Conservation (phyloP, 2,329 filamentous ascomycete genomes). For the Nannizzia gypsea region DNA sequence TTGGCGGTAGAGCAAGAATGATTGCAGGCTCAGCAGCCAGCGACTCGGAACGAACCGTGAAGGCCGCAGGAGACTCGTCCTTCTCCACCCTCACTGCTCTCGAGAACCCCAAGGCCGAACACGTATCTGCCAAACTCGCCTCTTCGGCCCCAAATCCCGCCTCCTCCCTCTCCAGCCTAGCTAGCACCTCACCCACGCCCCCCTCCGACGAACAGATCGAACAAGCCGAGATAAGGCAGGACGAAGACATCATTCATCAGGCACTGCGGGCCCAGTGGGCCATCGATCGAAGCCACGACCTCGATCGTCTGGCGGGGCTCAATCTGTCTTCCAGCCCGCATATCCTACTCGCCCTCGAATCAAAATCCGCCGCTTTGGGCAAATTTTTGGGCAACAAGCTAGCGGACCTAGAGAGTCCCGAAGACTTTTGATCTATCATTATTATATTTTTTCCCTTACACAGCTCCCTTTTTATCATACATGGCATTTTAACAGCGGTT, state of each 20-base stretch:
- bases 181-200: background rate
- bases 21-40: conserved; percentile 11
- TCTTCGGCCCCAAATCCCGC: conserved; percentile 14
- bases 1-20: background rate
- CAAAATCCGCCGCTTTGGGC: conserved; percentile 32
- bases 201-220: background rate
- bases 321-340: conserved; percentile 30
- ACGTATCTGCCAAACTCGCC: conserved; percentile 9
- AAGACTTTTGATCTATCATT: conserved; percentile 27
- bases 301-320: conserved; percentile 28
- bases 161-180: conserved; percentile 3
- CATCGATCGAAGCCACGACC: conserved; percentile 30
- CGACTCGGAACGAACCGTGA: conserved; percentile 11
- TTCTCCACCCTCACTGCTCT: conserved; percentile 6
- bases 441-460: too few relatives aligned
- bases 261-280: conserved; percentile 27
- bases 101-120: conserved; percentile 7
- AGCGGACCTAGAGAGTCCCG: conserved; percentile 30
- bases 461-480: background rate
- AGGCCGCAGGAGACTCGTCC: conserved; percentile 5
- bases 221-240: background rate
- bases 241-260: conserved; percentile 16
- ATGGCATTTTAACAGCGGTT: background rate
- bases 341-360: conserved; percentile 31
- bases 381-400: conserved; percentile 31